These are phyloP conservation scores for Claviceps quebecensis DNA, from an alignment of 2,329 filamentous ascomycete species.

Conservation along the genomic window DNA sequence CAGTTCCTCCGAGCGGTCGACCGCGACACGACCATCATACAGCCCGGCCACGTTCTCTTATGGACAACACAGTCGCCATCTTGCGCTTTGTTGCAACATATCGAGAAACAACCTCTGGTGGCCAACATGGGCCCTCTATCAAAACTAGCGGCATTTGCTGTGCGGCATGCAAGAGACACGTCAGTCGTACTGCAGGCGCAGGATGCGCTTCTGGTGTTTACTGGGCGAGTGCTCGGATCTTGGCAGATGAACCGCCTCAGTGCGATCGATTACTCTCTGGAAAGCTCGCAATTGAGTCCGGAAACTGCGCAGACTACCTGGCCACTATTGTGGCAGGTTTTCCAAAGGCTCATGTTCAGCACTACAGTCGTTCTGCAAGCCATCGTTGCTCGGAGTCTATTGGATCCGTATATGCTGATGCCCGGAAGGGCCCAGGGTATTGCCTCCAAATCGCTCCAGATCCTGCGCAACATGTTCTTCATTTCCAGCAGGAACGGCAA, in stretches of 20 bases:
- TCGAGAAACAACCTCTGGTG: conserved; percentile 48
- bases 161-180: conserved; percentile 38
- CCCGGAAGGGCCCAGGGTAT: conserved; percentile 42
- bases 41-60: conserved; percentile 30
- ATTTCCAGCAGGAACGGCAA: conserved; percentile 62
- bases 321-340: conserved; percentile 58
- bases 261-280: conserved; percentile 54
- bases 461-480: conserved; percentile 67
- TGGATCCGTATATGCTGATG: conserved; percentile 34
- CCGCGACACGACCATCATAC: conserved; percentile 48
- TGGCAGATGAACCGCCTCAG: conserved; percentile 68
- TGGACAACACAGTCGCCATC: conserved; percentile 52
- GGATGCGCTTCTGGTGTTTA: conserved; percentile 54
- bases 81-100: conserved; percentile 41
- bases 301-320: conserved; percentile 54
- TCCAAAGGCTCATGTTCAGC: conserved; percentile 64
- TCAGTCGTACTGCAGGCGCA: conserved; percentile 32
- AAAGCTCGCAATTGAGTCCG: conserved; percentile 46
- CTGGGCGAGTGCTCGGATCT: conserved; percentile 48
- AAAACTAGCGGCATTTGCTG: conserved; percentile 48
- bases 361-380: conserved; percentile 62
- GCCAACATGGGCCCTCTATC: conserved; percentile 54
- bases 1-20: conserved; percentile 61
- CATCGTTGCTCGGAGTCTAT: conserved; percentile 48
- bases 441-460: conserved; percentile 57